Percentiles rank a stretch among this genome's conserved stretches.
Evolutionary conservation across 2,329 filamentous ascomycete genomes (phyloP).

Genomic region (Zasmidium citrigriseum): DNA sequence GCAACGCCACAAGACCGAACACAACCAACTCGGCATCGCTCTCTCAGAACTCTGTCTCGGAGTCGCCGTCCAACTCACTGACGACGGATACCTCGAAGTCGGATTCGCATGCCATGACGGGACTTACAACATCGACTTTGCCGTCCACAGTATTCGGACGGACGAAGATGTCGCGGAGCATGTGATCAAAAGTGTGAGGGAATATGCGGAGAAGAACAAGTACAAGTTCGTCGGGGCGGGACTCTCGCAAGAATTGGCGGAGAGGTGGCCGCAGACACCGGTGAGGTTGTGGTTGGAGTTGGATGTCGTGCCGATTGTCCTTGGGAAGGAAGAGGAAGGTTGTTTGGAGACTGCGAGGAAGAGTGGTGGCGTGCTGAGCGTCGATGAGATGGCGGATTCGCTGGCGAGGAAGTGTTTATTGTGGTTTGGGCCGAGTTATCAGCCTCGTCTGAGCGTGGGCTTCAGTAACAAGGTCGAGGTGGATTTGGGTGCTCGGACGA

Average conservation of each 20-base stretch:
- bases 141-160: slow-evolving; percentile 56
- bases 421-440: slow-evolving; percentile 72
- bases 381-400: slow-evolving; percentile 80
- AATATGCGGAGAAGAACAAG: slow-evolving; percentile 65
- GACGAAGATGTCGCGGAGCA: slow-evolving; percentile 45
- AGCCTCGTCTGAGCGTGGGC: slow-evolving; percentile 67
- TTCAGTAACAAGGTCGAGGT: slow-evolving; percentile 70
- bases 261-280: slow-evolving; percentile 65
- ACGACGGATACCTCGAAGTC: slow-evolving; percentile 52
- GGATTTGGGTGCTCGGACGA: slow-evolving; percentile 65
- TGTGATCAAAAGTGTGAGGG: slow-evolving; percentile 57
- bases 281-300: slow-evolving; percentile 74
- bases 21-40: slow-evolving; percentile 22
- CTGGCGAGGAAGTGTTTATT: slow-evolving; percentile 78
- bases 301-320: slow-evolving; percentile 72
- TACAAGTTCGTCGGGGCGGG: slow-evolving; percentile 76
- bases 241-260: slow-evolving; percentile 61
- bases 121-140: slow-evolving; percentile 73
- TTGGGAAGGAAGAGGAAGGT: slow-evolving; percentile 67
- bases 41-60: slow-evolving; percentile 56
- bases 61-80: slow-evolving; percentile 57
- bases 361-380: slow-evolving; percentile 45
- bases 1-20: slow-evolving; percentile 12
- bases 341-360: slow-evolving; percentile 71
- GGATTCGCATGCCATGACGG: slow-evolving; percentile 72